These are phyloP conservation scores for Arthrinium puccinioides DNA, from an alignment of 2,329 filamentous ascomycete species.

Conservation along the genomic window DNA sequence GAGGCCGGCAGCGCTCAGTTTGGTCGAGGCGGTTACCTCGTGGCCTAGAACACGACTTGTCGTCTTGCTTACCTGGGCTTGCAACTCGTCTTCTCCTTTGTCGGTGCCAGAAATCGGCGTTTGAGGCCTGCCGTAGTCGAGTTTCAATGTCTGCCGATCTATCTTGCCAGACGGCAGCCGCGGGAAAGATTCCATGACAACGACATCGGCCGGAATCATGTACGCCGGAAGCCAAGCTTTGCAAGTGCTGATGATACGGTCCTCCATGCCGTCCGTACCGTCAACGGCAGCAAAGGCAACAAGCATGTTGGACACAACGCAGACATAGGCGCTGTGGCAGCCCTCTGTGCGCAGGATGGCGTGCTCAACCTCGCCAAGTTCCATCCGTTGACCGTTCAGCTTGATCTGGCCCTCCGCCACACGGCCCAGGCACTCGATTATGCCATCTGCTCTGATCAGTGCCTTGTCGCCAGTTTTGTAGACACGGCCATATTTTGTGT, in stretches of 20 bases:
- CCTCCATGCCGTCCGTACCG: constrained; percentile 21
- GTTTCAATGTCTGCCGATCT: constrained; percentile 58
- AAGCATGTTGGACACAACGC: constrained; percentile 61
- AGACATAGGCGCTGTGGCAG: constrained; percentile 59
- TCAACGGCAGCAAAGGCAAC: constrained; percentile 65
- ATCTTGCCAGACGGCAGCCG: constrained; percentile 78
- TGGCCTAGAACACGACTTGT: constrained; percentile 18
- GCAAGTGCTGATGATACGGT: constrained; percentile 51
- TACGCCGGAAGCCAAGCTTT: constrained; percentile 69
- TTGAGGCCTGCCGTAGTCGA: constrained; percentile 34
- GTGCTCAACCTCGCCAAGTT: constrained; percentile 44
- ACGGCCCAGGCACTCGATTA: constrained; percentile 28
- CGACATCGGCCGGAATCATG: constrained; percentile 74
- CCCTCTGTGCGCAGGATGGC: constrained; percentile 53
- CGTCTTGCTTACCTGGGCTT: constrained; percentile 25
- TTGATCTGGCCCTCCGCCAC: constrained; percentile 50
- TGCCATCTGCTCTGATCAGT: constrained; percentile 16
- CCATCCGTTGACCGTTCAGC: constrained; percentile 38
- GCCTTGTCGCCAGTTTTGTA: constrained; percentile 27
- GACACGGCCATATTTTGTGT: constrained; percentile 31
- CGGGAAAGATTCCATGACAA: constrained; percentile 59
- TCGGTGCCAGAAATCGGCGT: constrained; percentile 1
- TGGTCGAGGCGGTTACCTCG: constrained; percentile 17
- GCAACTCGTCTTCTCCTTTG: constrained; percentile 20
- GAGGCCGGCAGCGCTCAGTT: constrained; percentile 26